Evolutionary conservation across 106 monocot species (phyloP), one percentile per base, ranked within the genome.

Genomic region (Amphibolis antarctica): DNA sequence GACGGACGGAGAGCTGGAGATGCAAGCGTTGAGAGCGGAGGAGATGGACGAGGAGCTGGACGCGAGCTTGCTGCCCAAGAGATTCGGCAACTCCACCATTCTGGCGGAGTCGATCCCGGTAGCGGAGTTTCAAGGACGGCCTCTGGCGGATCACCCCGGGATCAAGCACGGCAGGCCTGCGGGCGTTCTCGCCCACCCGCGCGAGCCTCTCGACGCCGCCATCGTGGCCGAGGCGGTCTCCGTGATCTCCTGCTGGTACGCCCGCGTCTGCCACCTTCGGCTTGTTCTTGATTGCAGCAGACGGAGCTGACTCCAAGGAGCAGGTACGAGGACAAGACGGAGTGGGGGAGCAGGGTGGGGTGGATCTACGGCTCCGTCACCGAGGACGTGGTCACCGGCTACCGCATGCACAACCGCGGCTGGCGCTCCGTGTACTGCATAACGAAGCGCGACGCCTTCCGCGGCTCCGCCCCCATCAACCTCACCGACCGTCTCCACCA

Each of bases 291-390:
- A 13, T 23, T 12, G 36, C 36, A 4, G 4, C 29, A 18, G 58
- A 31, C 28, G 11, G 10, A 28, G 7, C 3, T 23, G 19, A 23
- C 13, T 9, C 28, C 13, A 12, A 63, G 24, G 24, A 28, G 47
- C 59, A 83, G 87, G 88, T 90, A 82, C 66, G 91, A 92, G 74
- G 91, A 92, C 65, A 81, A 81, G 69, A 86, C 91, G 45, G 91
- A 92, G 72, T 92, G 91, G 91, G 91, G 91, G 0, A 48, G 64
- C 21, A 72, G 91, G 15, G 69, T 92, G 0, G 92, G 92, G 26
- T 87, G 92, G 86, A 92, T 92, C 70, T 87, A 92, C 67, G 92
- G 92, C 12, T 92, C 92, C 1, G 92, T 92, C 65, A 92, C 92
- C 12, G 92, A 92, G 62, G 92, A 92, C 72, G 92, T 92, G 62